These are phyloP conservation scores for Eimeria acervulina DNA, from an alignment of 169 alveolate genomes.

Conservation along the genomic window DNA sequence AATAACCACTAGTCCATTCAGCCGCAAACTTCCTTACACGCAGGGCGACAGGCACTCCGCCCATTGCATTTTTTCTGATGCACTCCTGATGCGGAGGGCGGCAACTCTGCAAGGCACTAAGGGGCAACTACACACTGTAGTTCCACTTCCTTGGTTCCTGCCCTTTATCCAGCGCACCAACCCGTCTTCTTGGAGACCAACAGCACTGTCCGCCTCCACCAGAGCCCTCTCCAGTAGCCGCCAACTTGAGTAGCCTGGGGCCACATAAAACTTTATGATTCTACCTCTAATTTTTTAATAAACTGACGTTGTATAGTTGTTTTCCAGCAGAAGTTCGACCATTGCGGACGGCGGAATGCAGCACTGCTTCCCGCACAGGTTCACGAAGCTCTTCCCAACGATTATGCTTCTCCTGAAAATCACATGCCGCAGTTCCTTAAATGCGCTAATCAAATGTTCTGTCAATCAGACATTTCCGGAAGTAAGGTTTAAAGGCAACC, in stretches of 20 bases:
- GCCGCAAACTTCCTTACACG: not conserved
- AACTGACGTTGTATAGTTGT: not conserved
- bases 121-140: not conserved
- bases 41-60: not conserved
- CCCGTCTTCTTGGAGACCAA: not conserved
- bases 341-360: not conserved
- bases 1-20: not conserved
- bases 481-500: not conserved
- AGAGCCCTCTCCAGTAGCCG: not conserved
- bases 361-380: not conserved
- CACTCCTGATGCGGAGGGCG: not conserved
- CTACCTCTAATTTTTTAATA: not conserved
- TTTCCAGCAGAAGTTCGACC: not conserved
- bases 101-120: not conserved
- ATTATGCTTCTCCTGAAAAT: slow-evolving; percentile 2
- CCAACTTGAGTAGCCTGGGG: not conserved
- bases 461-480: not conserved
- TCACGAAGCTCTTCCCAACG: not conserved
- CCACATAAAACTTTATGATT: not conserved
- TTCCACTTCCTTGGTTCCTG: not conserved
- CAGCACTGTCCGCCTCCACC: not conserved
- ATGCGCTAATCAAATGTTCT: not conserved
- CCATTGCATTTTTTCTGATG: not conserved
- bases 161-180: not conserved
- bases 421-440: not conserved